Percentiles rank a stretch among this genome's conserved stretches.
These are phyloP conservation scores for Aegilops bicornis DNA, from an alignment of 176 grass and related monocot species.

Conservation along the genomic window DNA sequence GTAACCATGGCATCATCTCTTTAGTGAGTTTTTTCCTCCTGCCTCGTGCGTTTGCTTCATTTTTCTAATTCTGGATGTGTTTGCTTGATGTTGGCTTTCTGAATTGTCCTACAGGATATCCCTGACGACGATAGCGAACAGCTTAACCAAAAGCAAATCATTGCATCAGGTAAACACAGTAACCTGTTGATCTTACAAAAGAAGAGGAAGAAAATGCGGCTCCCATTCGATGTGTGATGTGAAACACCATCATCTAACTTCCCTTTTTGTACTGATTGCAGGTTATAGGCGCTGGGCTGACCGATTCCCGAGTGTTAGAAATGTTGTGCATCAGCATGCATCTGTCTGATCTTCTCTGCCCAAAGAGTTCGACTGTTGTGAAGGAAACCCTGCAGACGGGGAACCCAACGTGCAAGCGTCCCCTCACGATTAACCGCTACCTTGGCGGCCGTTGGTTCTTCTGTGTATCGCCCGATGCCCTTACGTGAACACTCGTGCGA, in stretches of 20 bases:
- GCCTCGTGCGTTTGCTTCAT: background rate
- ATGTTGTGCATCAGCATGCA: conserved; percentile 34
- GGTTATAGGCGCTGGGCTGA: conserved; percentile 63
- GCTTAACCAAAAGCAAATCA: conserved; percentile 43
- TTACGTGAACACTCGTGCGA: background rate
- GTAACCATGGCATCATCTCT: conserved; percentile 27
- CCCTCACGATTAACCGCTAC: background rate
- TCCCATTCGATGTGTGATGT: background rate
- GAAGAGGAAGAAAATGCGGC: too few relatives aligned
- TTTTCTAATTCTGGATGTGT: background rate
- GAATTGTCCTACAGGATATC: conserved; percentile 37
- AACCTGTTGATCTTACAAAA: conserved; percentile 22
- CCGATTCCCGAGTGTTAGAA: conserved; percentile 56
- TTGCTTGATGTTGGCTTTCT: conserved; percentile 4
- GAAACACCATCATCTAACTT: background rate
- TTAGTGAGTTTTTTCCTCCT: background rate
- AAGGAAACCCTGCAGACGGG: background rate
- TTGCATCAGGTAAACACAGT: conserved; percentile 47
- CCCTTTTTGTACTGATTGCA: conserved; percentile 37
- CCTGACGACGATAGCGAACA: conserved; percentile 35
- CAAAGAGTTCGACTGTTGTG: background rate
- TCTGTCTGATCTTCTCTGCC: conserved; percentile 21
- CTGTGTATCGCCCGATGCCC: background rate
- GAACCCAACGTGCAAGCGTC: background rate
- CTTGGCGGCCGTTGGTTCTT: background rate